These are phyloP conservation scores for Hemisphaericaspora nanyangensis DNA, from an alignment of 805 yeast genomes.

Conservation along the genomic window DNA sequence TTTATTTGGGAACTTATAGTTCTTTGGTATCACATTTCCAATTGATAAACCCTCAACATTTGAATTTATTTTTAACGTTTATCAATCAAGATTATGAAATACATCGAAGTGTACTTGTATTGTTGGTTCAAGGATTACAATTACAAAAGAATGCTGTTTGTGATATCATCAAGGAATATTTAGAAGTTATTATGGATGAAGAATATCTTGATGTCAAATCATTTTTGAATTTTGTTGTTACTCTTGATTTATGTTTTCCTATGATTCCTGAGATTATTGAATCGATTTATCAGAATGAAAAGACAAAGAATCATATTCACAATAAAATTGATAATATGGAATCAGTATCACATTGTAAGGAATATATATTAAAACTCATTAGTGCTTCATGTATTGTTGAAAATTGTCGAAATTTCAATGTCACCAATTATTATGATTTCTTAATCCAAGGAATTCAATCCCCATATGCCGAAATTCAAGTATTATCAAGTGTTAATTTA, in stretches of 20 bases:
- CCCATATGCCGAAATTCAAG: constrained; percentile 16
- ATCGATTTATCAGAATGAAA: constrained; percentile 18
- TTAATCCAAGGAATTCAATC: constrained; percentile 32
- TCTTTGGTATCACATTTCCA: constrained; percentile 17
- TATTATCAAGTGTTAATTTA: constrained; percentile 43
- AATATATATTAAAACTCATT: constrained; percentile 17
- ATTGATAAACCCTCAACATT: constrained; percentile 15
- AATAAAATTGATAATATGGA: background rate
- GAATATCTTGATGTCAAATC: constrained; percentile 5
- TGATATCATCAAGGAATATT: constrained; percentile 17
- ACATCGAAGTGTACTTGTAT: constrained; percentile 16
- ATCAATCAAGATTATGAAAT: constrained; percentile 11
- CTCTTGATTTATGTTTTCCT: constrained; percentile 25
- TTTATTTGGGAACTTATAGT: constrained; percentile 16
- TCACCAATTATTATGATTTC: constrained; percentile 40
- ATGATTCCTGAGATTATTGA: constrained; percentile 20
- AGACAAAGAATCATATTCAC: constrained; percentile 14
- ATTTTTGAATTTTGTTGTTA: constrained; percentile 19
- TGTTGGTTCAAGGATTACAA: constrained; percentile 19
- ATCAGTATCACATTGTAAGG: constrained; percentile 5
- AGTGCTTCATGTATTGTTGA: constrained; percentile 48
- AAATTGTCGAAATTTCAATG: constrained; percentile 43
- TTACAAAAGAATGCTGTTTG: constrained; percentile 10
- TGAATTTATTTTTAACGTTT: constrained; percentile 15
- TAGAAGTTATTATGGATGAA: constrained; percentile 18